Percentiles rank a stretch among this genome's conserved stretches.
phyloP scores from a whole-genome alignment of 2,329 filamentous ascomycete species.

The Neopestalotiopsis rosae region DNA sequence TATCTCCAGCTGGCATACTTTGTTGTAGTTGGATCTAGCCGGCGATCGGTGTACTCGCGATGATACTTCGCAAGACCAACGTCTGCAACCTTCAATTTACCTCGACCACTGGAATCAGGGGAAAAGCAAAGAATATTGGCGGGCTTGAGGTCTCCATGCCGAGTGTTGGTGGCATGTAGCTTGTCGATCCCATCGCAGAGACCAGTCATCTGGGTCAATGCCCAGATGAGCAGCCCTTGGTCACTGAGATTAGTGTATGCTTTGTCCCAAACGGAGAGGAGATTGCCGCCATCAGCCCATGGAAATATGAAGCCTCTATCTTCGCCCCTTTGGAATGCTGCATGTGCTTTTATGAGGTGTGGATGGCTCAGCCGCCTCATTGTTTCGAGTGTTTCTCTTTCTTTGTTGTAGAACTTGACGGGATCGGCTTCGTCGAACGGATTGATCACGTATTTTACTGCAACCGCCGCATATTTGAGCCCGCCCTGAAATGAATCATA shows the following conservation, averaged over 20 bases:
- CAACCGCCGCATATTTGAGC: too few relatives aligned
- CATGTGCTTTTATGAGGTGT: conserved; percentile 22
- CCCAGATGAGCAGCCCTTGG: conserved; percentile 9
- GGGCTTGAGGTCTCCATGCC: conserved; percentile 27
- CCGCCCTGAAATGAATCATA: too few relatives aligned
- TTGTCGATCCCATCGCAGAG: conserved; percentile 16
- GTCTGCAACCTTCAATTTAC: conserved; percentile 22
- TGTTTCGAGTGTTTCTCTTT: not conserved
- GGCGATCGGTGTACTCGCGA: not conserved
- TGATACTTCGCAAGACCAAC: conserved; percentile 26
- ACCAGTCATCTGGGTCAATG: conserved; percentile 16
- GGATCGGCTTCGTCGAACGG: not conserved
- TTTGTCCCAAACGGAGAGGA: conserved; percentile 17
- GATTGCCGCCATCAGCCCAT: conserved; percentile 24
- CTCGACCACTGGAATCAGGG: not conserved
- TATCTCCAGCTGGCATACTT: conserved; percentile 12
- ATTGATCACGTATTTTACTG: too few relatives aligned
- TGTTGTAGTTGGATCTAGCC: not conserved
- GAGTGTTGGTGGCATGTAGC: conserved; percentile 15
- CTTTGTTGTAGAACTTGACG: not conserved
- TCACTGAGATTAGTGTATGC: not conserved
- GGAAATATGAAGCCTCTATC: conserved; percentile 22
- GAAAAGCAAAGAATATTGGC: conserved; percentile 23
- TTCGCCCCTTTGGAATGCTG: conserved; percentile 15
- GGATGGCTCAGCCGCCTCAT: not conserved